Base-by-base conservation (phyloP, 148 eudicot genomes). In the Limonium bicolor region DNA sequence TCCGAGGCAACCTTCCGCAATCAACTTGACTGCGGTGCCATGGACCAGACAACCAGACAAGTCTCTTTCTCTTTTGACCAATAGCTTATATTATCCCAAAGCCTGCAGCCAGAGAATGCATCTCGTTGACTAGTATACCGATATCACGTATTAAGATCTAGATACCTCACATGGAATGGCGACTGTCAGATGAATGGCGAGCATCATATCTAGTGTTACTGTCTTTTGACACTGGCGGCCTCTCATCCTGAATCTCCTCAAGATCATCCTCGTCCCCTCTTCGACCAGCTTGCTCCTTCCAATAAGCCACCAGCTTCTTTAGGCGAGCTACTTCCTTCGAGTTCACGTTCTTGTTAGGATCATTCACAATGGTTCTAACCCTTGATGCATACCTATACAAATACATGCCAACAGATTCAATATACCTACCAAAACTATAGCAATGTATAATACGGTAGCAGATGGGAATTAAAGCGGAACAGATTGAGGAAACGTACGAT, bases 241-340 rank as follows among this genome's bases (percentile, higher is more conserved):
- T 63, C 56, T 92, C 88, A 7, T 92, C 99, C 74, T 78, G 99
- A 46, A 92, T 78, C 62, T 92, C 99, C 59, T 85, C 94, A 3
- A 85, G 69, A 22, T 85, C 95, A 26, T 85, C 95, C 13, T 86
- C 94, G 0, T 86, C 99, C 11, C 86, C 95, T 53, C 66, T 81
- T 61, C 72, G 74, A 45, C 99, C 99, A 2, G 99, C 95, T 48
- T 81, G 95, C 59, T 81, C 95, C 60, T 78, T 92, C 95, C 95
- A 92, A 66, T 85, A 67, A 17, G 74, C 67, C 11, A 85, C 88
- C 37, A 76, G 45, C 64, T 76, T 92, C 60, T 76, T 92, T 63
- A 92, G 44, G 20, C 94, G 93, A 33, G 90, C 95, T 16, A 92
- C 94, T 72, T 92, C 99, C 54, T 81, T 92, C 11, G 99, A 81